These are phyloP conservation scores for Pisolithus microcarpus DNA, from an alignment of 768 basidiomycete genomes.

Conservation along the genomic window DNA sequence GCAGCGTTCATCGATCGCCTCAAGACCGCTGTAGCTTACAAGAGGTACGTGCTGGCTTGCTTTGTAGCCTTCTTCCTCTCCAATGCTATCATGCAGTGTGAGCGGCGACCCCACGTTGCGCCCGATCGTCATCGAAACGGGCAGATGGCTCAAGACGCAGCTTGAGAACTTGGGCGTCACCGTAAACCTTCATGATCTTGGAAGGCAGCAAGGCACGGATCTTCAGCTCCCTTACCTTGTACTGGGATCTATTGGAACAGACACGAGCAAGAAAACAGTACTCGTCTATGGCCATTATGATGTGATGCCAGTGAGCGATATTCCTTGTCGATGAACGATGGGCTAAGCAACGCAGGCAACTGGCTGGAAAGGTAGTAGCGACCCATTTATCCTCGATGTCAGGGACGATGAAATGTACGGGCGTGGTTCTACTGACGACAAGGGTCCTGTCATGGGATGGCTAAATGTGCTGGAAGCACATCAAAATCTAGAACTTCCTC, in stretches of 20 bases:
- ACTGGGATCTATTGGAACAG: slow-evolving; percentile 67
- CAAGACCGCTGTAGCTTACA: neutral
- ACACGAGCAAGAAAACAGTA: slow-evolving; percentile 82
- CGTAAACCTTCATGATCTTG: neutral
- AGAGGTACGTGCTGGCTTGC: neutral
- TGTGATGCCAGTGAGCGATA: slow-evolving; percentile 65
- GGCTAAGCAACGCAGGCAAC: neutral
- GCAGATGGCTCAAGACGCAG: neutral
- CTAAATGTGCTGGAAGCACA: slow-evolving; percentile 86
- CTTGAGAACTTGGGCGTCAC: neutral
- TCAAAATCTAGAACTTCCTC: slow-evolving; percentile 49
- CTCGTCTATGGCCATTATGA: slow-evolving; percentile 88
- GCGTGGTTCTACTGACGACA: slow-evolving; percentile 85
- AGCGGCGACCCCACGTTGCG: neutral
- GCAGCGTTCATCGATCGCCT: neutral
- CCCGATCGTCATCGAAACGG: neutral
- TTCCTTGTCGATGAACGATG: neutral
- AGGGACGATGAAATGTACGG: slow-evolving; percentile 64
- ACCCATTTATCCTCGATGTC: slow-evolving; percentile 66
- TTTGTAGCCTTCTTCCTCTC: neutral
- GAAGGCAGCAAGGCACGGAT: slow-evolving; percentile 42
- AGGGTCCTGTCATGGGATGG: slow-evolving; percentile 86
- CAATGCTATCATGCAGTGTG: neutral
- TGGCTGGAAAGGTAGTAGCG: slow-evolving; percentile 11
- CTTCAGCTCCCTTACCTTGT: slow-evolving; percentile 71